Conservation (phyloP, 805 yeast genomes). For the Metschnikowia noctiluminum region DNA sequence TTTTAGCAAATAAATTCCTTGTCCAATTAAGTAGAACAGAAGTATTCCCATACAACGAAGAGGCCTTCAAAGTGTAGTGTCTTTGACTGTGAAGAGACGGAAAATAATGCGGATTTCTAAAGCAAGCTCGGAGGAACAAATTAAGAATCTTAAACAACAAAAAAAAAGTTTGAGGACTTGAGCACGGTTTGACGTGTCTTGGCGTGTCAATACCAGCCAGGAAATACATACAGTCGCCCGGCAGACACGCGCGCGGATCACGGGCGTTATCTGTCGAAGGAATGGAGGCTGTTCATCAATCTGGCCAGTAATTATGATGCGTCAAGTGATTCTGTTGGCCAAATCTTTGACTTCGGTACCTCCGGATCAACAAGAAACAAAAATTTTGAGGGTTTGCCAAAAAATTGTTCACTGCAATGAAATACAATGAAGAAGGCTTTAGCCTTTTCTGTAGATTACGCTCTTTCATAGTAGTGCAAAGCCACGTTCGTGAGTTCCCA, state of each 20-base stretch:
- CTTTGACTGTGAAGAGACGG: background rate
- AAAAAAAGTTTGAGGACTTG: slow-evolving; percentile 1
- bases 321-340: background rate
- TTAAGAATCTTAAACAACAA: background rate
- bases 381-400: background rate
- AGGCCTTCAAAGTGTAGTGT: background rate
- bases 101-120: background rate
- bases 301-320: background rate
- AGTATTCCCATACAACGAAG: slow-evolving; percentile 37
- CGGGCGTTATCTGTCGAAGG: background rate
- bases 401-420: no score
- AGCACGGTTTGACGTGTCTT: slow-evolving; percentile 8
- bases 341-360: background rate
- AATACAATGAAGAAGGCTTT: no score
- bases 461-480: no score
- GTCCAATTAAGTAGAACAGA: slow-evolving; percentile 37
- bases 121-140: slow-evolving; percentile 1
- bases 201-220: slow-evolving; percentile 9
- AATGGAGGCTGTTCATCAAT: background rate
- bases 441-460: background rate
- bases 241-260: background rate
- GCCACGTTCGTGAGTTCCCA: background rate
- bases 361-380: background rate
- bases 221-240: slow-evolving; percentile 1
- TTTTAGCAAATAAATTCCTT: slow-evolving; percentile 29